Base-by-base conservation (phyloP, 2,329 filamentous ascomycete genomes). In the Aureobasidium vineae region DNA sequence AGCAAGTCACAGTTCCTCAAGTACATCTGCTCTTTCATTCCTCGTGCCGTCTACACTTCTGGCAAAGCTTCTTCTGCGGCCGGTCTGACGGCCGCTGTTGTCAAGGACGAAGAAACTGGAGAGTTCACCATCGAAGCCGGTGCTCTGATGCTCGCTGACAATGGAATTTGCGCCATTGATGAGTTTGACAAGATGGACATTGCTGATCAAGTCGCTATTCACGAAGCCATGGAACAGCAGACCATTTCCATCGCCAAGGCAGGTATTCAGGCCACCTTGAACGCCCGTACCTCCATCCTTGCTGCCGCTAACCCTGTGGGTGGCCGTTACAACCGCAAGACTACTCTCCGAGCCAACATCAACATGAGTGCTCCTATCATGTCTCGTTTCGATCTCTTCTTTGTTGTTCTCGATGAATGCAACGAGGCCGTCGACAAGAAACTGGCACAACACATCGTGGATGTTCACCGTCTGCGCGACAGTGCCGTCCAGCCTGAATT, bases 161-260 rank as follows among this genome's bases (percentile, higher is more conserved):
- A 97, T 71, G 95, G 95, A 64, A 96, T 98, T 73, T 99, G 95
- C 78, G 93, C 92, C 68, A 99, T 99, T 76, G 95, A 99, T 75
- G 95, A 99, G 77, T 99, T 99, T 73, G 95, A 99, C 86, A 99
- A 99, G 82, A 99, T 99, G 95, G 95, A 99, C 74, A 90, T 99
- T 69, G 88, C 82, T 63, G 95, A 99, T 77, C 95, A 99, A 80
- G 95, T 99, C 65, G 95, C 95, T 70, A 99, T 99, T 74, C 95
- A 99, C 85, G 95, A 99, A 86, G 95, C 95, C 68, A 99, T 99
- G 95, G 95, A 99, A 85, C 95, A 99, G 82, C 95, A 99, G 79
- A 99, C 95, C 5, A 99, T 99, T 71, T 97, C 92, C 10, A 99
- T 99, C 73, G 94, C 95, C 68, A 99, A 99, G 80, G 95, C 95